A percentile compares a stretch with the other conserved stretches of the same genome.
phyloP scores from a whole-genome alignment of 1,284 basidiomycete genomes.

The Pseudozyma tsukubaensis region DNA sequence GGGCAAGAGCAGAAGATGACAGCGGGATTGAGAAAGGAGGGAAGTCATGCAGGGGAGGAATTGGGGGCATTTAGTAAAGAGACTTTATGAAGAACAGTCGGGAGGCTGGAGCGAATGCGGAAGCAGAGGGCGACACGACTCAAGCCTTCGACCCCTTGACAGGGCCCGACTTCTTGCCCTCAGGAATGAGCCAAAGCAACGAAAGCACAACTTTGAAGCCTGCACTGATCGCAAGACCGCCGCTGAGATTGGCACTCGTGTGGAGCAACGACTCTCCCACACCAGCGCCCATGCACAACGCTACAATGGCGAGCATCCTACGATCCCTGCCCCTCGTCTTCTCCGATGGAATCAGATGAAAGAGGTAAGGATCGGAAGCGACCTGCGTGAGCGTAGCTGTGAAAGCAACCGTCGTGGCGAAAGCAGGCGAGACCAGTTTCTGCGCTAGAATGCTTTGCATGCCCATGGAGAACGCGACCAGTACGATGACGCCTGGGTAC shows the following conservation, averaged over 20 bases:
- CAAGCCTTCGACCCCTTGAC: constrained; percentile 21
- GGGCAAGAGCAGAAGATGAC: not conserved
- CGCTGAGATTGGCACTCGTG: constrained; percentile 43
- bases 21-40: not conserved
- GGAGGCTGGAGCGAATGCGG: not conserved
- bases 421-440: constrained; percentile 58
- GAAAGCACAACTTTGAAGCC: constrained; percentile 54
- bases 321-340: constrained; percentile 52
- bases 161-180: constrained; percentile 30
- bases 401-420: constrained; percentile 62
- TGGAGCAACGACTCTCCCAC: constrained; percentile 57
- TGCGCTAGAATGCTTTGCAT: constrained; percentile 60
- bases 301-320: constrained; percentile 49
- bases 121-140: not conserved
- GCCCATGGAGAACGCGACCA: constrained; percentile 55
- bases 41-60: not conserved
- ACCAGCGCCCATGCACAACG: constrained; percentile 53
- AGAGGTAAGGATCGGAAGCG: constrained; percentile 61
- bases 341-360: constrained; percentile 42
- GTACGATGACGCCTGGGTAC: constrained; percentile 52
- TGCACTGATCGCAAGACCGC: constrained; percentile 52
- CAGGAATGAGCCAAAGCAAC: constrained; percentile 46
- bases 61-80: not conserved
- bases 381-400: constrained; percentile 63
- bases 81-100: not conserved